phyloP scores from a whole-genome alignment of 2,329 filamentous ascomycete species.

The Neofusicoccum parvum region DNA sequence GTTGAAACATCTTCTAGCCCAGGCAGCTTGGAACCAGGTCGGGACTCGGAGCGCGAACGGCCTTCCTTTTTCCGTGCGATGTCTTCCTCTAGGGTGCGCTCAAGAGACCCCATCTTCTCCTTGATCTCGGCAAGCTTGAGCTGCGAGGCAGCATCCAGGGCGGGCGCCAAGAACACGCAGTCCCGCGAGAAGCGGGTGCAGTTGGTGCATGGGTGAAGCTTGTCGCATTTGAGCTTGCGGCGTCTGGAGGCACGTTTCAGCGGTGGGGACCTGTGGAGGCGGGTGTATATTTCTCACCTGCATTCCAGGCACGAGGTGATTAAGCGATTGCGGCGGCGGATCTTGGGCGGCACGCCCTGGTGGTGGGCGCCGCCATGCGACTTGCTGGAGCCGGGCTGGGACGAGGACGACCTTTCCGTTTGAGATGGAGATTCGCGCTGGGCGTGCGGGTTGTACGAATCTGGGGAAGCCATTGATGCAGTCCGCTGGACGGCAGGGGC shows the following conservation, averaged over 20 bases:
- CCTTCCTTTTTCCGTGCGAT: conserved; percentile 53
- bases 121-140: conserved; percentile 75
- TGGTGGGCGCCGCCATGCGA: conserved; percentile 1
- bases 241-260: conserved; percentile 50
- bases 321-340: conserved; percentile 40
- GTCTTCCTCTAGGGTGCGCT: conserved; percentile 69
- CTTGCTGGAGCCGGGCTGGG: conserved; percentile 7
- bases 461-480: conserved; percentile 19
- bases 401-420: background rate
- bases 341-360: conserved; percentile 25
- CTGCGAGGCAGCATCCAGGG: conserved; percentile 70
- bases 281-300: conserved; percentile 12
- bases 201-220: conserved; percentile 70
- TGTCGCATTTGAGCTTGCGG: conserved; percentile 79
- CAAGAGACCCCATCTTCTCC: conserved; percentile 73
- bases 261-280: conserved; percentile 43
- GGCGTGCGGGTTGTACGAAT: conserved; percentile 6
- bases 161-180: conserved; percentile 66
- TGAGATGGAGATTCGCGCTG: conserved; percentile 12
- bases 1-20: conserved; percentile 55
- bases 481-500: conserved; percentile 10
- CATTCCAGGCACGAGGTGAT: conserved; percentile 44
- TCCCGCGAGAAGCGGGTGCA: conserved; percentile 57
- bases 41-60: conserved; percentile 20
- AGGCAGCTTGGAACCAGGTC: conserved; percentile 16